These are phyloP conservation scores for Colletotrichum camelliae DNA, from an alignment of 2,329 filamentous ascomycete genomes.

Conservation along the genomic window DNA sequence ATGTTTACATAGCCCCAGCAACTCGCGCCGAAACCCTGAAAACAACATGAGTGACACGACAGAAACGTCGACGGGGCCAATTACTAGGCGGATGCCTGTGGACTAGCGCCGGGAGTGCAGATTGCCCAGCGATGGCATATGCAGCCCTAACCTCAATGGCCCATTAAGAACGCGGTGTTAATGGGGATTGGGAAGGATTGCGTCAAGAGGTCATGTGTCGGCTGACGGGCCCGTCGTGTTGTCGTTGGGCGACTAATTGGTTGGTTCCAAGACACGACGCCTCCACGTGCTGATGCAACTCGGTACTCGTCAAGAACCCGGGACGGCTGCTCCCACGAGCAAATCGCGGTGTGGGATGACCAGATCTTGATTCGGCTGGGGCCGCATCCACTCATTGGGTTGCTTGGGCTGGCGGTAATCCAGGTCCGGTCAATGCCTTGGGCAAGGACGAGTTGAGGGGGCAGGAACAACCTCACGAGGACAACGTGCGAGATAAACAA, in stretches of 20 bases:
- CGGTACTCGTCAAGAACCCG: neutral
- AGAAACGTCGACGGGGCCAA: neutral
- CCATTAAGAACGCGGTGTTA: constrained; percentile 3
- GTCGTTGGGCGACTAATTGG: neutral
- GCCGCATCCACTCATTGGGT: neutral
- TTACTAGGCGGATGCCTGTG: constrained; percentile 15
- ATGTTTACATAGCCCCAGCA: neutral
- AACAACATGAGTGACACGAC: neutral
- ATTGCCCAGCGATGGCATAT: constrained; percentile 19
- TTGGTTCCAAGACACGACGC: neutral
- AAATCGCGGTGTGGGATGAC: constrained; percentile 2
- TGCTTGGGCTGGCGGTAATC: neutral
- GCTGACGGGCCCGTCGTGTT: neutral
- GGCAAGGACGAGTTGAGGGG: neutral
- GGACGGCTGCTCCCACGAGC: neutral
- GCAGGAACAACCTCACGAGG: neutral
- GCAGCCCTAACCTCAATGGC: constrained; percentile 18
- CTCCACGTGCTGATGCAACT: neutral
- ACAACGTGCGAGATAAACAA: neutral
- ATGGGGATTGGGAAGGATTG: neutral
- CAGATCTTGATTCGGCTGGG: neutral
- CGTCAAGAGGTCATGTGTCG: constrained; percentile 8
- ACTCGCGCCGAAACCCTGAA: neutral
- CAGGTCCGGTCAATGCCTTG: neutral
- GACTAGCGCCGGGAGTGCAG: constrained; percentile 15